Evolutionary conservation across 139 green algal species (phyloP).

Genomic region (Chlorella vulgaris): DNA sequence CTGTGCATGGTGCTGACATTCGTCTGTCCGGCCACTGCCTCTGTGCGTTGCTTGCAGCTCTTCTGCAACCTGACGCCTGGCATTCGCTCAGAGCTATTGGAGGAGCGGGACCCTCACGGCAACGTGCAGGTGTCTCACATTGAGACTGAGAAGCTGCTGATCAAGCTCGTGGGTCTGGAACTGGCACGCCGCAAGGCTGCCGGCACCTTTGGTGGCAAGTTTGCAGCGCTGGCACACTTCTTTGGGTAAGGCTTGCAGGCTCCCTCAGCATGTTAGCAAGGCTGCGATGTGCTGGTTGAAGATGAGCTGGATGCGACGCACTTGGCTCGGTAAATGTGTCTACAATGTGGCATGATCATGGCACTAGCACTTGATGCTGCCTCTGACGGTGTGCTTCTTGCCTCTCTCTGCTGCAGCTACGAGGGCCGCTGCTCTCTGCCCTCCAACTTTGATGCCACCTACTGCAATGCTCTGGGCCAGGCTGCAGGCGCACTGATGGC

Average conservation of each 20-base stretch:
- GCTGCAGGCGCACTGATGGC: slow-evolving; percentile 54
- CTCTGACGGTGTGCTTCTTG: background rate
- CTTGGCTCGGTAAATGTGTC: no score
- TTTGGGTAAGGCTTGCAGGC: slow-evolving; percentile 36
- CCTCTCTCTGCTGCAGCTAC: slow-evolving; percentile 39
- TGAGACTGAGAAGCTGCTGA: slow-evolving; percentile 70
- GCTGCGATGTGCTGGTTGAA: no score
- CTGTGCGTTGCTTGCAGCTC: background rate
- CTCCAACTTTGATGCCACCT: slow-evolving; percentile 76
- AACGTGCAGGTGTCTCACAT: slow-evolving; percentile 61
- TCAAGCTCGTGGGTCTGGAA: slow-evolving; percentile 48
- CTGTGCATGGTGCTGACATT: no score
- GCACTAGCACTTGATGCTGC: no score
- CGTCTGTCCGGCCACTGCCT: background rate
- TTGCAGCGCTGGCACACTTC: slow-evolving; percentile 50
- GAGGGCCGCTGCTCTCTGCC: slow-evolving; percentile 67
- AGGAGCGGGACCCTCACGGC: slow-evolving; percentile 70
- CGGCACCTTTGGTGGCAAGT: slow-evolving; percentile 46
- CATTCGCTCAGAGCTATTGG: slow-evolving; percentile 61
- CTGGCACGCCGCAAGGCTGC: slow-evolving; percentile 33
- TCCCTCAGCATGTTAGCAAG: background rate
- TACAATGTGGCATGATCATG: no score
- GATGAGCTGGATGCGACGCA: no score
- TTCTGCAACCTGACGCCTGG: slow-evolving; percentile 46
- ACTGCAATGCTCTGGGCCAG: slow-evolving; percentile 64